These are phyloP conservation scores for Cyclotella atomus DNA, from an alignment of 108 stramenopile genomes.

Conservation along the genomic window DNA sequence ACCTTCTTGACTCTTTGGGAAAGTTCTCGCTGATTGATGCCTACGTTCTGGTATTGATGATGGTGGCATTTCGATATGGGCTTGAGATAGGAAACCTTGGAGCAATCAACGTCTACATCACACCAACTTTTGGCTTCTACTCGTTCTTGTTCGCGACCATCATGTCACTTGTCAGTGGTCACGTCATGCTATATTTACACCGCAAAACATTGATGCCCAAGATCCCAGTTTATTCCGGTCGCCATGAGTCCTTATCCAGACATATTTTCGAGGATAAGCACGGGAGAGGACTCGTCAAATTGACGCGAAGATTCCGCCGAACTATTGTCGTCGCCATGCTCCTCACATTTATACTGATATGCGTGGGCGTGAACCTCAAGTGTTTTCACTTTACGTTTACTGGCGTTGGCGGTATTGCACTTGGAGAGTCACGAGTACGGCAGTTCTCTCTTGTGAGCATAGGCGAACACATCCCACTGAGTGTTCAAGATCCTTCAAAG, in stretches of 20 bases:
- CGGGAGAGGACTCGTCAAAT: slow-evolving; percentile 46
- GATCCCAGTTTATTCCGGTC: slow-evolving; percentile 47
- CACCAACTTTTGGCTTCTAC: slow-evolving; percentile 84
- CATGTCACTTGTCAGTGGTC: slow-evolving; percentile 78
- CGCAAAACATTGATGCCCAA: slow-evolving; percentile 54
- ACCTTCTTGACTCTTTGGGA: slow-evolving; percentile 82
- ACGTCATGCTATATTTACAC: slow-evolving; percentile 81
- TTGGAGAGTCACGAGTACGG: slow-evolving; percentile 59
- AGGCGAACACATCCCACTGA: slow-evolving; percentile 67
- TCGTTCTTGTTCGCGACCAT: slow-evolving; percentile 88
- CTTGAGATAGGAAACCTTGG: slow-evolving; percentile 59
- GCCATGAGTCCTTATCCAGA: slow-evolving; percentile 42
- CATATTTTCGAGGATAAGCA: slow-evolving; percentile 48
- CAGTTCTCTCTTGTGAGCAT: slow-evolving; percentile 80
- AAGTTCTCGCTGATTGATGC: slow-evolving; percentile 94
- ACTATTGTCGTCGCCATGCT: slow-evolving; percentile 36
- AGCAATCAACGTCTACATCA: slow-evolving; percentile 71
- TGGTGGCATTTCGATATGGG: slow-evolving; percentile 90
- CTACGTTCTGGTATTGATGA: slow-evolving; percentile 89
- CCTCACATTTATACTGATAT: slow-evolving; percentile 33
- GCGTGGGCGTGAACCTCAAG: slow-evolving; percentile 58
- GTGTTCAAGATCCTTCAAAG: slow-evolving; percentile 61
- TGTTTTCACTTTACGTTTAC: slow-evolving; percentile 87
- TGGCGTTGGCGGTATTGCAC: slow-evolving; percentile 78
- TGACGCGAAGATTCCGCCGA: slow-evolving; percentile 38